Conservation (phyloP, 495 filamentous ascomycete species). For the Alectoria sarmentosa region DNA sequence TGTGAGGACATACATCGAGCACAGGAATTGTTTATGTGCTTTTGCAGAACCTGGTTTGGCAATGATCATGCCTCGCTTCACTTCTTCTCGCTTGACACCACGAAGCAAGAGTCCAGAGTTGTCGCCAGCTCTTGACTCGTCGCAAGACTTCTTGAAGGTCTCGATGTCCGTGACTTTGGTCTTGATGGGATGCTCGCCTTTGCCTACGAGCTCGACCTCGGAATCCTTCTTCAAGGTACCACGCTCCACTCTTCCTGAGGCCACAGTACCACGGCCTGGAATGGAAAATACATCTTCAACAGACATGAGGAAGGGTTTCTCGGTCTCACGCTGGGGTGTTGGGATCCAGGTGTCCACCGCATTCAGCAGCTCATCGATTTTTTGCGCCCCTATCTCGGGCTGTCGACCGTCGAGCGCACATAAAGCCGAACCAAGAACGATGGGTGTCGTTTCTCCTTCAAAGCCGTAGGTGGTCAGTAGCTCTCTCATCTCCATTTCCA, state of each 20-base stretch:
- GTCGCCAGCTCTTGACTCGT: conserved; percentile 88
- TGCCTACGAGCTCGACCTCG: conserved; percentile 91
- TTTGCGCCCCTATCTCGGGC: conserved; percentile 76
- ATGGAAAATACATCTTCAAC: conserved; percentile 99
- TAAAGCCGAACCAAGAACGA: conserved; percentile 91
- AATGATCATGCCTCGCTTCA: conserved; percentile 90
- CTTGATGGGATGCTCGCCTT: conserved; percentile 64
- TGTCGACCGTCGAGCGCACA: conserved; percentile 86
- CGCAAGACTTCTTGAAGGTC: conserved; percentile 98
- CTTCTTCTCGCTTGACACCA: conserved; percentile 88
- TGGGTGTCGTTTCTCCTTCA: conserved; percentile 95
- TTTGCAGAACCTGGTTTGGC: conserved; percentile 68
- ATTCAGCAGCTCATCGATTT: conserved; percentile 80
- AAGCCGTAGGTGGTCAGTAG: conserved; percentile 87
- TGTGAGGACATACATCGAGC: conserved; percentile 90
- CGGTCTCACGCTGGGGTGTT: conserved; percentile 78
- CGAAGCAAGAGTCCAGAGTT: conserved; percentile 97
- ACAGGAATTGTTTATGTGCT: conserved; percentile 82
- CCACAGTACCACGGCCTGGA: conserved; percentile 92
- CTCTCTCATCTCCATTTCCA: conserved; percentile 99
- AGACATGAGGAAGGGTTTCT: conserved; percentile 98
- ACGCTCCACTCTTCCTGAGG: conserved; percentile 94
- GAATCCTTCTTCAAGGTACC: conserved; percentile 83
- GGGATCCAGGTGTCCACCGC: conserved; percentile 97
- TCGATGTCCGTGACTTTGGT: conserved; percentile 99